These are phyloP conservation scores for Hypoxylon lienhwacheense DNA, from an alignment of 495 filamentous ascomycete genomes.

Conservation along the genomic window DNA sequence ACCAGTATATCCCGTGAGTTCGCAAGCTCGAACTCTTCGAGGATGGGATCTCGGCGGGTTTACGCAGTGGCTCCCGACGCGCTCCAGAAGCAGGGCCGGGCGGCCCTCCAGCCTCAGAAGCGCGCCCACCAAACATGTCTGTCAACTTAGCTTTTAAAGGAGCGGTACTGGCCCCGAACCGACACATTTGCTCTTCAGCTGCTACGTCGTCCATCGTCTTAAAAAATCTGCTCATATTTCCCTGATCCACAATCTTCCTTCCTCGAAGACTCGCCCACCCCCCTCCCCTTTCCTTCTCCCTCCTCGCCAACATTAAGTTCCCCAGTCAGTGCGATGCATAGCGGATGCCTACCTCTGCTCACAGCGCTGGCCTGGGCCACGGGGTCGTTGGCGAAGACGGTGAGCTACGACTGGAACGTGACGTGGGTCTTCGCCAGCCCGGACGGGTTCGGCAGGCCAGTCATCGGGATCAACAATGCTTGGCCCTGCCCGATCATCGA, in stretches of 20 bases:
- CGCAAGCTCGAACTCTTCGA: constrained; percentile 15
- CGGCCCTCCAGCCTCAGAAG: neutral
- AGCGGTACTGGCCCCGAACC: constrained; percentile 1
- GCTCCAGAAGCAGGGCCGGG: neutral
- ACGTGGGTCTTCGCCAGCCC: constrained; percentile 72
- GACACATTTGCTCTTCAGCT: constrained; percentile 20
- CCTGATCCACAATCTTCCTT: constrained; percentile 2
- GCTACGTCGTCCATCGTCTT: constrained; percentile 14
- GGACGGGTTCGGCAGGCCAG: constrained; percentile 65
- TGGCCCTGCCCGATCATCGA: constrained; percentile 74
- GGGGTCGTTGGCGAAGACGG: constrained; percentile 37
- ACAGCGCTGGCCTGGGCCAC: constrained; percentile 27
- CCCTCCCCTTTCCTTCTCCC: too few species aligned
- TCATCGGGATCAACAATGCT: constrained; percentile 75
- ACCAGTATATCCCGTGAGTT: constrained; percentile 15
- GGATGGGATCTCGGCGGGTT: constrained; percentile 6
- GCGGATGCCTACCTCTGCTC: constrained; percentile 15
- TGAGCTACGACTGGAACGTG: constrained; percentile 61
- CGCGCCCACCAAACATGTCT: constrained; percentile 1
- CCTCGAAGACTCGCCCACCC: constrained; percentile 3
- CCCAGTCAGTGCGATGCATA: constrained; percentile 15
- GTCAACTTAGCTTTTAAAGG: constrained; percentile 19
- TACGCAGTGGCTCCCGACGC: neutral
- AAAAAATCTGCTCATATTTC: neutral
- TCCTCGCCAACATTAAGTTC: constrained; percentile 17